phyloP scores from a whole-genome alignment of 1,284 basidiomycete species.

The Puccinia polysora region DNA sequence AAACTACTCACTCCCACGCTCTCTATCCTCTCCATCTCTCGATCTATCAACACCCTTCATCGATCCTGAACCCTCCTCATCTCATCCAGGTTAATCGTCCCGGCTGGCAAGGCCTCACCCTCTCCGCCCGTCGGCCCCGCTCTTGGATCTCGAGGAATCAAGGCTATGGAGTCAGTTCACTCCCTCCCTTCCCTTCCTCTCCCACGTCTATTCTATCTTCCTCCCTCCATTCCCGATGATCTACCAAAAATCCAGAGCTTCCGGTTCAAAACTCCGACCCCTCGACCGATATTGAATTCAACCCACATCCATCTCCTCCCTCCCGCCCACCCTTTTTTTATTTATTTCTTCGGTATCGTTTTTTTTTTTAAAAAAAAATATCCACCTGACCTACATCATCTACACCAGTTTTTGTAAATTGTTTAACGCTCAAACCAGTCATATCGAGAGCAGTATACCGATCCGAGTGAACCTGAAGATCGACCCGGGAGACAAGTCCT shows the following conservation, averaged over 20 bases:
- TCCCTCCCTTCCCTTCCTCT: too few relatives aligned
- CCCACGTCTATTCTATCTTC: neutral
- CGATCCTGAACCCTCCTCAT: neutral
- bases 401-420: slow-evolving; percentile 44
- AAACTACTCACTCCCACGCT: neutral
- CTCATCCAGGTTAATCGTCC: slow-evolving; percentile 69
- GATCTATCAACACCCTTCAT: neutral
- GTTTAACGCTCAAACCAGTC: slow-evolving; percentile 42
- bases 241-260: neutral
- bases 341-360: neutral
- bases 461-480: slow-evolving; percentile 86
- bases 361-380: neutral
- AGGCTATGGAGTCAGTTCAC: slow-evolving; percentile 84
- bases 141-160: slow-evolving; percentile 93
- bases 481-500: slow-evolving; percentile 80
- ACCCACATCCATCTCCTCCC: neutral
- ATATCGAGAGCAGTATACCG: slow-evolving; percentile 69
- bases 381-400: too few relatives aligned
- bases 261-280: neutral
- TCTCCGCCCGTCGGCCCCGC: slow-evolving; percentile 95
- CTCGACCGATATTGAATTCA: too few relatives aligned
- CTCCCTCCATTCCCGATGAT: neutral
- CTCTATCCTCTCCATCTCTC: neutral
- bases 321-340: neutral
- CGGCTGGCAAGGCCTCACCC: slow-evolving; percentile 90